phyloP scores from a whole-genome alignment of 495 filamentous ascomycete genomes.

The Xylaria acuta region DNA sequence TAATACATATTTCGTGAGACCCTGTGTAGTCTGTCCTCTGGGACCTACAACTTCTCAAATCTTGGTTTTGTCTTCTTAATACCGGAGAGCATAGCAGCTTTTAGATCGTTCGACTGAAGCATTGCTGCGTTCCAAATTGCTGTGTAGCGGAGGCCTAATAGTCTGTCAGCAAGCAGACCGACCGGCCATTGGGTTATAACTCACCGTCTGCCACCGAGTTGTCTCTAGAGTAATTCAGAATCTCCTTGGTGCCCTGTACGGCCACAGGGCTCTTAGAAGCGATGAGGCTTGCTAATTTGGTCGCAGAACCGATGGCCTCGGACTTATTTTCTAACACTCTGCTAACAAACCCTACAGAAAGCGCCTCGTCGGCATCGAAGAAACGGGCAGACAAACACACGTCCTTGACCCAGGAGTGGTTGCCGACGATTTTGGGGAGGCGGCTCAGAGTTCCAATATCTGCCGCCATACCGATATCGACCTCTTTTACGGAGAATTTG shows the following conservation, averaged over 20 bases:
- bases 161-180: slow-evolving; percentile 26
- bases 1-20: slow-evolving; percentile 14
- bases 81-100: slow-evolving; percentile 73
- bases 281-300: slow-evolving; percentile 71
- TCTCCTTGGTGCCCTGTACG: slow-evolving; percentile 90
- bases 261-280: slow-evolving; percentile 88
- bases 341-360: slow-evolving; percentile 82
- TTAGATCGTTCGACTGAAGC: slow-evolving; percentile 81
- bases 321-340: slow-evolving; percentile 72
- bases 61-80: slow-evolving; percentile 79
- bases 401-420: slow-evolving; percentile 87
- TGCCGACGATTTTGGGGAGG: slow-evolving; percentile 83
- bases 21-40: not conserved
- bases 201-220: slow-evolving; percentile 76
- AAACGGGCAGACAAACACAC: slow-evolving; percentile 78
- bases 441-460: slow-evolving; percentile 89
- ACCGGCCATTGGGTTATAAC: slow-evolving; percentile 32
- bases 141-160: slow-evolving; percentile 77
- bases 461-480: slow-evolving; percentile 92
- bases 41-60: slow-evolving; percentile 81
- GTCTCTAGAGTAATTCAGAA: slow-evolving; percentile 87
- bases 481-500: slow-evolving; percentile 85
- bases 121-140: slow-evolving; percentile 84
- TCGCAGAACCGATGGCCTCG: slow-evolving; percentile 63
- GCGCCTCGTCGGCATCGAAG: slow-evolving; percentile 81